Conservation (phyloP, 129 eudicot genomes). For the Saposhnikovia divaricata region DNA sequence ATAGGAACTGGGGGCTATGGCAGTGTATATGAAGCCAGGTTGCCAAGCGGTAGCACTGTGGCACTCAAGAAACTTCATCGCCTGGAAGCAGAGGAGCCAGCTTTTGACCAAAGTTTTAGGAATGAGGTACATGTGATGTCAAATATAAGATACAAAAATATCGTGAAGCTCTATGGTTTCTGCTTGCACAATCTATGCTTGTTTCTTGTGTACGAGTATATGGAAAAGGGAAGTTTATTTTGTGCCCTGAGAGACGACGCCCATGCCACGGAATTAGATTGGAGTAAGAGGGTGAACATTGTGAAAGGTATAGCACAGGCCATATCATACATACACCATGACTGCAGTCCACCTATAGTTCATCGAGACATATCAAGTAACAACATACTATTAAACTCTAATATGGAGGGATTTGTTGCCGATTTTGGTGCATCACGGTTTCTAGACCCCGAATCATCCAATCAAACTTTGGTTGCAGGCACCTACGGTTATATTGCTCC, state of each 20-base stretch:
- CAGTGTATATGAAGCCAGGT: neutral
- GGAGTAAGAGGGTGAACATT: conserved; percentile 29
- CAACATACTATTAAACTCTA: neutral
- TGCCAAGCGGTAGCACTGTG: neutral
- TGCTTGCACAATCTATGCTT: neutral
- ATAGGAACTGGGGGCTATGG: neutral
- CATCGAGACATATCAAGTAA: neutral
- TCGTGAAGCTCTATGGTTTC: too few species aligned
- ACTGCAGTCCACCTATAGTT: neutral
- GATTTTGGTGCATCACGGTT: conserved; percentile 1
- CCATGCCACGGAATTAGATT: conserved; percentile 11
- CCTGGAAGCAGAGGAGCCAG: neutral
- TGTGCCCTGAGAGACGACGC: neutral
- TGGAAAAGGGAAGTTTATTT: neutral
- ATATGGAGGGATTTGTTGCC: neutral
- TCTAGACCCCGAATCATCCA: neutral
- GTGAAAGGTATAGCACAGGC: conserved; percentile 30
- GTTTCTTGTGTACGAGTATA: neutral
- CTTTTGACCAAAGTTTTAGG: neutral
- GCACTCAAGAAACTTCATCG: conserved; percentile 4
- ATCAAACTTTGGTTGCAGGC: neutral
- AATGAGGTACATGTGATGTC: conserved; percentile 1
- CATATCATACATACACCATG: conserved; percentile 15
- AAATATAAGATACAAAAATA: too few species aligned
- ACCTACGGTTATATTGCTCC: conserved; percentile 26